A percentile compares a stretch with the other conserved stretches of the same genome.
Evolutionary conservation across 805 yeast genomes (phyloP).

Genomic region (Saccharomycopsis oosterbeekiorum): DNA sequence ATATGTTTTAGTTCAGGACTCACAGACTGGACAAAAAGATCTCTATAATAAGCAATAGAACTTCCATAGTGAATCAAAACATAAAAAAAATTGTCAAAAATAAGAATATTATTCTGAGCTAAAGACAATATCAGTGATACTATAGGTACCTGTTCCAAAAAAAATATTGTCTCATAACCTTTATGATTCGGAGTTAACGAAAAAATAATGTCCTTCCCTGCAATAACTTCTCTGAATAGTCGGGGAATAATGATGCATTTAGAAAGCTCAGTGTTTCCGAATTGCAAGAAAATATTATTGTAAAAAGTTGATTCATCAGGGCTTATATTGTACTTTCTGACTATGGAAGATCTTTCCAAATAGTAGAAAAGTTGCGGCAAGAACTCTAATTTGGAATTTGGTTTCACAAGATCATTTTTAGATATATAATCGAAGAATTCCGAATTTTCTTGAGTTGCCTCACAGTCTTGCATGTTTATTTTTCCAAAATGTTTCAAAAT

Average conservation of each 20-base stretch:
- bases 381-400: constrained; percentile 15
- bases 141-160: not conserved
- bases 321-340: constrained; percentile 32
- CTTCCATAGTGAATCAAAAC: constrained; percentile 22
- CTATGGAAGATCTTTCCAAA: constrained; percentile 29
- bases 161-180: not conserved
- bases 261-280: constrained; percentile 18
- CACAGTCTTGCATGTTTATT: not conserved
- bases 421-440: not conserved
- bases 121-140: not conserved
- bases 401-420: constrained; percentile 3
- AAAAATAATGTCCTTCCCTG: not conserved
- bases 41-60: constrained; percentile 12
- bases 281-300: constrained; percentile 27
- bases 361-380: constrained; percentile 29
- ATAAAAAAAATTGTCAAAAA: constrained; percentile 23
- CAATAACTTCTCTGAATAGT: not conserved
- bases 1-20: not conserved
- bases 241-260: not conserved
- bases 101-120: constrained; percentile 17
- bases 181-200: not conserved
- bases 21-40: constrained; percentile 2
- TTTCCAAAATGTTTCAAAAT: constrained; percentile 9
- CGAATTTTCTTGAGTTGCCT: not conserved
- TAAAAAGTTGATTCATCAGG: constrained; percentile 38